These are phyloP conservation scores for Solanum ahanhuiri DNA, from an alignment of 257 asterid genomes.

Conservation along the genomic window DNA sequence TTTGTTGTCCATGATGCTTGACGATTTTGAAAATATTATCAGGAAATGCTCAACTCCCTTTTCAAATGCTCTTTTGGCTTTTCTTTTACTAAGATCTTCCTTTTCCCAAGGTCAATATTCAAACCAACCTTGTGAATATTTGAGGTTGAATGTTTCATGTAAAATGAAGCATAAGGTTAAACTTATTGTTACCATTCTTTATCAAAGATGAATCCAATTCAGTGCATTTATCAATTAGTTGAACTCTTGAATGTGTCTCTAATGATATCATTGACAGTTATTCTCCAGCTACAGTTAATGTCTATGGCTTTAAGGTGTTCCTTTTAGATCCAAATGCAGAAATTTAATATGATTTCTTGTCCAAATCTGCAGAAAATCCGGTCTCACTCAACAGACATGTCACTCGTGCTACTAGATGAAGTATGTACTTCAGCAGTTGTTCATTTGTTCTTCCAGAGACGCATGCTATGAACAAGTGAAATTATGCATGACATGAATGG, in stretches of 20 bases:
- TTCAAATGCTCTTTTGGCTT: neutral
- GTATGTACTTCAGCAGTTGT: constrained; percentile 28
- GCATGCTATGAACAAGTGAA: neutral
- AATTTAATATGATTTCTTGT: constrained; percentile 6
- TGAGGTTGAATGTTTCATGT: neutral
- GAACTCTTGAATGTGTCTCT: neutral
- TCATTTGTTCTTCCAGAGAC: neutral
- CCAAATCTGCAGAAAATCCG: constrained; percentile 67
- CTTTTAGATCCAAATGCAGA: constrained; percentile 1
- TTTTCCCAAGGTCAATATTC: neutral
- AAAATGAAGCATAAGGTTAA: neutral
- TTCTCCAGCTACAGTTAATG: neutral
- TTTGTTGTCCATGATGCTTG: neutral
- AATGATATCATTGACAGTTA: neutral
- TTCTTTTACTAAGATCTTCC: neutral
- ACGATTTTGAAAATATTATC: neutral
- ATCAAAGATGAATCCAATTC: neutral
- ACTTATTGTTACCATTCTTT: neutral
- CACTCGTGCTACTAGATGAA: constrained; percentile 88
- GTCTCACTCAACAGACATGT: constrained; percentile 57
- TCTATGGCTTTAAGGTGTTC: constrained; percentile 4
- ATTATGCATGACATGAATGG: neutral
- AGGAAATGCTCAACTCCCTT: neutral
- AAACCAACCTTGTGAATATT: neutral
- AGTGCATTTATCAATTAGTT: neutral